phyloP scores from a whole-genome alignment of 768 basidiomycete species.

The Cyclocybe aegerita region DNA sequence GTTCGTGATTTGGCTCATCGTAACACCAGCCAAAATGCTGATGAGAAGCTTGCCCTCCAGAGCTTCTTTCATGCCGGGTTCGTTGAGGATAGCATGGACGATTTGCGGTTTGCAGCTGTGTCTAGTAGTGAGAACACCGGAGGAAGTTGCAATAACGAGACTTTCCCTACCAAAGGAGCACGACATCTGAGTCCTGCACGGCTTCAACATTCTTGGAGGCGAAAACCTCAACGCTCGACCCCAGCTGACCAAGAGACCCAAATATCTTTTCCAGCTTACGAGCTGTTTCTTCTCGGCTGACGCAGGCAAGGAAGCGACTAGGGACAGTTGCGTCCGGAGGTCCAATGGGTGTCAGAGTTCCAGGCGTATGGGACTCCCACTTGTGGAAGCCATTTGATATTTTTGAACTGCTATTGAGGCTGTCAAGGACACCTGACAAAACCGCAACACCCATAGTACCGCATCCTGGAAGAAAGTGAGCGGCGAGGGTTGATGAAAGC shows the following conservation, averaged over 20 bases:
- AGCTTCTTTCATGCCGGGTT: slow-evolving; percentile 78
- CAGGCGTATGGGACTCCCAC: slow-evolving; percentile 39
- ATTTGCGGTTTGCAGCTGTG: slow-evolving; percentile 92
- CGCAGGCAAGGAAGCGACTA: slow-evolving; percentile 82
- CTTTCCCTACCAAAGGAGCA: slow-evolving; percentile 77
- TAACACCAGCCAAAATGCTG: slow-evolving; percentile 97
- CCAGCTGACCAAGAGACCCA: slow-evolving; percentile 53
- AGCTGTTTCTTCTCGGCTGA: slow-evolving; percentile 75
- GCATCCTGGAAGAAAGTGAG: slow-evolving; percentile 61
- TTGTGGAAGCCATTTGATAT: slow-evolving; percentile 23
- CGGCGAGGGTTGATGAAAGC: slow-evolving; percentile 9
- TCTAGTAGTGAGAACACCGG: slow-evolving; percentile 1
- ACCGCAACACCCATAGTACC: slow-evolving; percentile 98
- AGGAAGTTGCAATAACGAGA: neutral
- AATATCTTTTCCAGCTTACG: slow-evolving; percentile 66
- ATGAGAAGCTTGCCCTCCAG: slow-evolving; percentile 89
- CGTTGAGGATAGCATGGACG: slow-evolving; percentile 69
- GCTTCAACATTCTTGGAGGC: slow-evolving; percentile 72
- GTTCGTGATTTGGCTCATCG: slow-evolving; percentile 71
- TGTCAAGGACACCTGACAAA: slow-evolving; percentile 87
- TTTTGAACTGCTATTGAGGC: slow-evolving; percentile 54
- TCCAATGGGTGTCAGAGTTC: slow-evolving; percentile 40
- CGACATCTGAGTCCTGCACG: slow-evolving; percentile 74
- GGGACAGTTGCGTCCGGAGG: slow-evolving; percentile 72
- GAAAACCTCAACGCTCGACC: slow-evolving; percentile 67